A percentile compares a stretch with the other conserved stretches of the same genome.
Evolutionary conservation across 1,284 basidiomycete genomes (phyloP).

Genomic region (Cutaneotrichosporon sp.): DNA sequence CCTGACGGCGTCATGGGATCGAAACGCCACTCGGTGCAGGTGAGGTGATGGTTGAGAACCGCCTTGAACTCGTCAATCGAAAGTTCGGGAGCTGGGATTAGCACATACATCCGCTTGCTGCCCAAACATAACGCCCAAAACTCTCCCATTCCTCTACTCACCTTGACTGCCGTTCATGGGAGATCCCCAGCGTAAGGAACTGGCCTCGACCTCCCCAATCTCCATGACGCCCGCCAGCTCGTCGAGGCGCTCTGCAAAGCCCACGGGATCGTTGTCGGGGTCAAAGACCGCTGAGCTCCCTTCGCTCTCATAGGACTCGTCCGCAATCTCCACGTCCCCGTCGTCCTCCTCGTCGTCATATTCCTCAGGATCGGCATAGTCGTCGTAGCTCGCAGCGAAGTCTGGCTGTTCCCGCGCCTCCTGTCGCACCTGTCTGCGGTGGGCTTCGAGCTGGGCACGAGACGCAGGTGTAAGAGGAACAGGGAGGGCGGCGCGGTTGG

Average conservation of each 20-base stretch:
- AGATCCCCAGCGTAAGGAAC: constrained; percentile 38
- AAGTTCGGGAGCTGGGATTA: constrained; percentile 20
- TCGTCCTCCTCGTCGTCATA: constrained; percentile 3
- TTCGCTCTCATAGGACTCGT: constrained; percentile 17
- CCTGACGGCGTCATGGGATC: constrained; percentile 14
- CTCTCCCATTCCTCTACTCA: constrained; percentile 1
- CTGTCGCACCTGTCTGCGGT: neutral
- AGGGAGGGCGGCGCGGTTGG: too few relatives aligned
- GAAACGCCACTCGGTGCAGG: constrained; percentile 39
- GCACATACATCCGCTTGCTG: neutral
- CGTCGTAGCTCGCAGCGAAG: neutral
- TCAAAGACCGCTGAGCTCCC: constrained; percentile 28
- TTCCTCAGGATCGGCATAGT: too few relatives aligned
- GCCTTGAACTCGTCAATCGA: constrained; percentile 26
- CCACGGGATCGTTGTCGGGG: constrained; percentile 36
- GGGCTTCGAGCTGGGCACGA: neutral
- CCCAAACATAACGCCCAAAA: too few relatives aligned
- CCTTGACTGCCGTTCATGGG: constrained; percentile 17
- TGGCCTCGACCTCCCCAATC: constrained; percentile 35
- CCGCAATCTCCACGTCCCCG: neutral
- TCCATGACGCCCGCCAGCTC: constrained; percentile 42
- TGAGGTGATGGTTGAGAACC: constrained; percentile 34
- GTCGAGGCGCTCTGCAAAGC: constrained; percentile 37
- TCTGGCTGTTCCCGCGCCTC: constrained; percentile 1
- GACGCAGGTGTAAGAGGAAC: neutral